Base-by-base conservation (phyloP, 306 rosid species). In the Trifolium repens region DNA sequence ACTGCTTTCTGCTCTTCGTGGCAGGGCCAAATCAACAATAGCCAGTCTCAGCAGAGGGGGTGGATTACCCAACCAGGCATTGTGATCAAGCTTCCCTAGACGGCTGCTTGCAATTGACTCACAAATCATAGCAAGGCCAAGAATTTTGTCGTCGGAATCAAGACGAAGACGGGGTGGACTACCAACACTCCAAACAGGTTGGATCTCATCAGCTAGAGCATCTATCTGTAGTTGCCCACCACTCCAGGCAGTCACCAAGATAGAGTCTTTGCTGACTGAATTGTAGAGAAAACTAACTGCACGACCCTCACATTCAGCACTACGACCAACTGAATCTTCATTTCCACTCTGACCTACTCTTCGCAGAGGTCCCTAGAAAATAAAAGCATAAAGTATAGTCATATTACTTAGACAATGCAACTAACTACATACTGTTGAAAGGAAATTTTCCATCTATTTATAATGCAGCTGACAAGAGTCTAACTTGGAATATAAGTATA, bases 181-280 rank as follows among this genome's bases (percentile, higher is more conserved):
- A 66, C 91, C 92, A 70, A 80, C 70, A 84, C 73, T 87, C 99
- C 97, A 94, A 43, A 92, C 87, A 64, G 97, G 96, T 78, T 94
- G 99, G 82, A 92, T 88, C 85, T 94, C 99, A 83, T 94, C 98
- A 8, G 99, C 97, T 76, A 94, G 82, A 71, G 96, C 97, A 86
- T 92, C 99, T 76, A 92, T 85, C 81, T 89, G 99, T 76, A 92
- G 76, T 61, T 94, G 92, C 81, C 99, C 99, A 71, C 93, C 93
- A 84, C 91, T 94, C 99, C 99, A 94, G 27, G 99, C 92, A 74
- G 96, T 90, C 69, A 94, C 90, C 73, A 94, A 74, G 71, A 94
- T 81, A 34, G 98, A 86, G 78, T 94, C 99, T 84, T 89, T 94
- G 82, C 90, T 84, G 62, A 92, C 91, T 73, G 89, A 43, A 83